phyloP scores from a whole-genome alignment of 768 basidiomycete genomes.

The Tricholomella constricta region DNA sequence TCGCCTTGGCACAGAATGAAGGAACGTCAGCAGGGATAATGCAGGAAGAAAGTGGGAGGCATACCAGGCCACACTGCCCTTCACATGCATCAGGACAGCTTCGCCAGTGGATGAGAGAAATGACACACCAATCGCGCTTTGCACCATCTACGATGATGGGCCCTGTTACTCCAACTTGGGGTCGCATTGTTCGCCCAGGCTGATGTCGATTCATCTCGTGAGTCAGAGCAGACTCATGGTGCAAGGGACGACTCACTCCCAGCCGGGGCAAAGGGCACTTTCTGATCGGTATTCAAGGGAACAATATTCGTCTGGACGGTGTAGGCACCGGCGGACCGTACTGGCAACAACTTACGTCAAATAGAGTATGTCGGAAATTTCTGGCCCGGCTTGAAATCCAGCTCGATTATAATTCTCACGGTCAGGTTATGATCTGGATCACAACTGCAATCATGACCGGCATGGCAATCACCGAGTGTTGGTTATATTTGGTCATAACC shows the following conservation, averaged over 20 bases:
- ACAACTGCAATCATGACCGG: no score
- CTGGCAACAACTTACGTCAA: slow-evolving; percentile 23
- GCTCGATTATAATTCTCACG: no score
- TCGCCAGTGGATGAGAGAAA: no score
- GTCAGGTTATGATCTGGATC: no score
- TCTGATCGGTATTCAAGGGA: slow-evolving; percentile 49
- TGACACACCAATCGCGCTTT: slow-evolving; percentile 56
- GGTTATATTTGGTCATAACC: no score
- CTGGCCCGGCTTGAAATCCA: no score
- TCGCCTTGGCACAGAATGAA: slow-evolving; percentile 38
- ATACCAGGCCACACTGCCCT: slow-evolving; percentile 62
- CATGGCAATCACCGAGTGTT: no score
- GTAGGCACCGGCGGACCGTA: slow-evolving; percentile 65
- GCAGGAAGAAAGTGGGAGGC: not conserved
- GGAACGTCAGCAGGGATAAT: not conserved
- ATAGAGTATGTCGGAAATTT: not conserved
- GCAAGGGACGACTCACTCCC: slow-evolving; percentile 42
- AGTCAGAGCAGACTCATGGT: not conserved
- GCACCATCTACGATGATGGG: slow-evolving; percentile 65
- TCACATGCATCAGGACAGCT: not conserved
- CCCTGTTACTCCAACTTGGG: slow-evolving; percentile 54
- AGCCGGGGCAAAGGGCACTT: slow-evolving; percentile 46
- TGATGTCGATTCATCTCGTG: slow-evolving; percentile 14
- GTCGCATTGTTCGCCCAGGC: slow-evolving; percentile 59
- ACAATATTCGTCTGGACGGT: slow-evolving; percentile 62